These are phyloP conservation scores for Mycosphaerella arachidis DNA, from an alignment of 2,329 filamentous ascomycete genomes.

Conservation along the genomic window DNA sequence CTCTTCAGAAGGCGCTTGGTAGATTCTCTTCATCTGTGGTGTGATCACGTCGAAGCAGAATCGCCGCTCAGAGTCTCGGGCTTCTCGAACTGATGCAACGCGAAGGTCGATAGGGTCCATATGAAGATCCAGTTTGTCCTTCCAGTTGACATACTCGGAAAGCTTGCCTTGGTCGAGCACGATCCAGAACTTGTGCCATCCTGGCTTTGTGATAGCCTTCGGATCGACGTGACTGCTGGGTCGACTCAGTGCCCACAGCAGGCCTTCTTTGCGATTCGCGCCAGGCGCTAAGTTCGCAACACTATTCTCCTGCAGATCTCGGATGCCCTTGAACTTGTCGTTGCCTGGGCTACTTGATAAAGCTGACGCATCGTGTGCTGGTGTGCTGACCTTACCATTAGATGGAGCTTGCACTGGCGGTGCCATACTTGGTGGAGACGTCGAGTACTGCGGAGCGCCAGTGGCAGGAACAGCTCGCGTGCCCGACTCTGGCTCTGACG, in stretches of 20 bases:
- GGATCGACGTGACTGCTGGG: slow-evolving; percentile 94
- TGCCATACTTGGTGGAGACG: slow-evolving; percentile 26
- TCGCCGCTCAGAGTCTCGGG: slow-evolving; percentile 84
- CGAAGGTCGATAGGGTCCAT: slow-evolving; percentile 97
- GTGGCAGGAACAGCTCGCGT: slow-evolving; percentile 22
- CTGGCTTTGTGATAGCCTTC: slow-evolving; percentile 90
- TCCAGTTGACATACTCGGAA: slow-evolving; percentile 99
- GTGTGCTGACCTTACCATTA: slow-evolving; percentile 22
- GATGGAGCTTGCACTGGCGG: slow-evolving; percentile 22
- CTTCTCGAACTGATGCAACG: slow-evolving; percentile 94
- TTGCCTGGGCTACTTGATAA: slow-evolving; percentile 29
- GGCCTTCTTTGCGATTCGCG: slow-evolving; percentile 81
- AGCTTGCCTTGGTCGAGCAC: slow-evolving; percentile 94
- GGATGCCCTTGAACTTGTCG: slow-evolving; percentile 79
- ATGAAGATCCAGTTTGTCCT: slow-evolving; percentile 90
- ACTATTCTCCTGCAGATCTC: slow-evolving; percentile 75
- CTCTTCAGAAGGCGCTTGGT: slow-evolving; percentile 95
- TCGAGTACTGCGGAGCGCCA: slow-evolving; percentile 20
- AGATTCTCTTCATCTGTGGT: slow-evolving; percentile 90
- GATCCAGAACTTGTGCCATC: slow-evolving; percentile 99
- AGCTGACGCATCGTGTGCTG: slow-evolving; percentile 11
- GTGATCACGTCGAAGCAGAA: slow-evolving; percentile 99
- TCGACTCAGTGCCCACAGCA: slow-evolving; percentile 89
- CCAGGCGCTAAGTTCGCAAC: slow-evolving; percentile 51
- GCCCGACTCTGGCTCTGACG: slow-evolving; percentile 20